Conservation (phyloP, 2,329 filamentous ascomycete genomes). For the Aspergillus sojae region DNA sequence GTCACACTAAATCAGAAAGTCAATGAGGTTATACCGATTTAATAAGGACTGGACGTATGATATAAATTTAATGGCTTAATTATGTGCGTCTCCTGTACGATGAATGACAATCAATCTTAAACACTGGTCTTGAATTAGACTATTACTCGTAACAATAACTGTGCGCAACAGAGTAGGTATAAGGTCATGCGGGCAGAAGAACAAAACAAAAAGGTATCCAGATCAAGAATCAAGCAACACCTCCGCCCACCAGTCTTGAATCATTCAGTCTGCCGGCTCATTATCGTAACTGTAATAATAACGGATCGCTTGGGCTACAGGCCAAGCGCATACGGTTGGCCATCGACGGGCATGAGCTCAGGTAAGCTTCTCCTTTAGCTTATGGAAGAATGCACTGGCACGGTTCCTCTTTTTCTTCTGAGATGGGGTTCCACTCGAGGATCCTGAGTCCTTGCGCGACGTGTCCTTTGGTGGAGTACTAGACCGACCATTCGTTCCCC, state of each 20-base stretch:
- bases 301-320: background rate
- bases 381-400: constrained; percentile 55
- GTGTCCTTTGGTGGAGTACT: constrained; percentile 29
- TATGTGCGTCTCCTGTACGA: too few species aligned
- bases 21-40: constrained; percentile 51
- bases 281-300: constrained; percentile 1
- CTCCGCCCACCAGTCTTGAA: constrained; percentile 14
- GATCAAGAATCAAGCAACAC: constrained; percentile 17
- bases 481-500: background rate
- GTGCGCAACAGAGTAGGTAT: constrained; percentile 1
- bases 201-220: constrained; percentile 28
- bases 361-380: constrained; percentile 56
- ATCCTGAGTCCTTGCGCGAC: constrained; percentile 24
- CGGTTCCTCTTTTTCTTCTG: constrained; percentile 61
- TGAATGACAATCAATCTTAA: background rate
- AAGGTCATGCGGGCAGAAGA: constrained; percentile 5
- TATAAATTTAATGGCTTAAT: background rate
- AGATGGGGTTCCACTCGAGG: constrained; percentile 20
- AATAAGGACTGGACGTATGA: background rate
- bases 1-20: constrained; percentile 56
- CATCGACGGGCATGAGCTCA: background rate
- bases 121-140: constrained; percentile 2
- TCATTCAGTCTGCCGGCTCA: constrained; percentile 3
- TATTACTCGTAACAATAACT: constrained; percentile 1
- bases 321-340: background rate